Conservation (phyloP, 352 stramenopile genomes). For the Phytophthora podocarpi region DNA sequence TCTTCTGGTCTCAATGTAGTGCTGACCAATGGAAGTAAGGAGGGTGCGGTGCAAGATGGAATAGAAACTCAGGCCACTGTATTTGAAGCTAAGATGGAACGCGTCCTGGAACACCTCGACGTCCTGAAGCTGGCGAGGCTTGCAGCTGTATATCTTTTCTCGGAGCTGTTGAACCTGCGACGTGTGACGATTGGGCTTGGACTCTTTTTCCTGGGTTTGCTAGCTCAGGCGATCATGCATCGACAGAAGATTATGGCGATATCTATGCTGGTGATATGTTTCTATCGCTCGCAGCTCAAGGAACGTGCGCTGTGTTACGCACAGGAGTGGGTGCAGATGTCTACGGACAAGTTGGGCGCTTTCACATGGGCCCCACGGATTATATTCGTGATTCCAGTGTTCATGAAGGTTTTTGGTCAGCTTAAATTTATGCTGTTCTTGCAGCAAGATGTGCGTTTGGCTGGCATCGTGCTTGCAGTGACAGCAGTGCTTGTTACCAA, state of each 20-base stretch:
- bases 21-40: constrained; percentile 1
- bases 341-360: constrained; percentile 67
- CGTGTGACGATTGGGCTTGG: constrained; percentile 49
- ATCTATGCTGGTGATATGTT: constrained; percentile 68
- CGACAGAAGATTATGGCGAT: constrained; percentile 78
- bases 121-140: constrained; percentile 57
- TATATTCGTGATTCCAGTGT: constrained; percentile 54
- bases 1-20: constrained; percentile 18
- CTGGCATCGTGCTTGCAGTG: constrained; percentile 40
- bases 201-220: constrained; percentile 55
- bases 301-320: constrained; percentile 35
- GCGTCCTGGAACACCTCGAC: constrained; percentile 60
- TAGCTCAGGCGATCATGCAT: constrained; percentile 61
- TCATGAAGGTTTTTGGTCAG: constrained; percentile 74
- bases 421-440: constrained; percentile 81
- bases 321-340: constrained; percentile 58
- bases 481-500: constrained; percentile 43
- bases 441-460: constrained; percentile 53
- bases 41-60: constrained; percentile 9
- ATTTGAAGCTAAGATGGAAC: constrained; percentile 66
- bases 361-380: constrained; percentile 63
- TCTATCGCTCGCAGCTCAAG: constrained; percentile 66
- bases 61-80: constrained; percentile 23
- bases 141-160: constrained; percentile 52
- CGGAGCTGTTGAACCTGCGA: constrained; percentile 60